Conservation (phyloP, 495 filamentous ascomycete genomes). For the Talaromyces adpressus region DNA sequence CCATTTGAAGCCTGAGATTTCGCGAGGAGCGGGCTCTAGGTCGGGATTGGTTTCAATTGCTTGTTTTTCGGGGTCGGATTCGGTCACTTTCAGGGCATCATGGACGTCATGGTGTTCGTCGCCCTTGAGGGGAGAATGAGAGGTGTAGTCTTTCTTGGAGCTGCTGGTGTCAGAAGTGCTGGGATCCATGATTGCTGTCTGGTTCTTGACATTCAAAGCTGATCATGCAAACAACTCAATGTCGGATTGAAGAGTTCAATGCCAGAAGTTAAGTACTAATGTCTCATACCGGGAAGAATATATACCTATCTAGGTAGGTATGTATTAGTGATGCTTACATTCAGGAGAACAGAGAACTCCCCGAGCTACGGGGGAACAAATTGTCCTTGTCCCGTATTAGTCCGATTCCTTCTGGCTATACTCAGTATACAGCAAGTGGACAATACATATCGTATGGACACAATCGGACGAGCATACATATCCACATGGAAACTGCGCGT, state of each 20-base stretch:
- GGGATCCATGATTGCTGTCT: neutral
- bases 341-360: neutral
- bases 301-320: neutral
- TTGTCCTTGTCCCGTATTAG: neutral
- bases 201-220: neutral
- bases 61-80: neutral
- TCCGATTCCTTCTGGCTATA: neutral
- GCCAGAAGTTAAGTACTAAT: neutral
- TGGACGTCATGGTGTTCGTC: neutral
- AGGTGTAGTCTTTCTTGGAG: neutral
- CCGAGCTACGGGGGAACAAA: neutral
- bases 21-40: neutral
- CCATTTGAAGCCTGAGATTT: conserved; percentile 22
- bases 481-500: neutral
- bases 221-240: neutral
- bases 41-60: neutral
- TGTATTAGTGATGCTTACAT: neutral
- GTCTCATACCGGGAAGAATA: neutral
- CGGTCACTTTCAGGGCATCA: neutral
- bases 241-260: neutral
- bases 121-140: neutral
- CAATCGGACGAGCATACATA: neutral
- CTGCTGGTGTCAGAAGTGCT: neutral
- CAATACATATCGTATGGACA: neutral
- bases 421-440: neutral